These are phyloP conservation scores for Eucalyptus curtisii DNA, from an alignment of 345 rosid genomes.

Conservation along the genomic window DNA sequence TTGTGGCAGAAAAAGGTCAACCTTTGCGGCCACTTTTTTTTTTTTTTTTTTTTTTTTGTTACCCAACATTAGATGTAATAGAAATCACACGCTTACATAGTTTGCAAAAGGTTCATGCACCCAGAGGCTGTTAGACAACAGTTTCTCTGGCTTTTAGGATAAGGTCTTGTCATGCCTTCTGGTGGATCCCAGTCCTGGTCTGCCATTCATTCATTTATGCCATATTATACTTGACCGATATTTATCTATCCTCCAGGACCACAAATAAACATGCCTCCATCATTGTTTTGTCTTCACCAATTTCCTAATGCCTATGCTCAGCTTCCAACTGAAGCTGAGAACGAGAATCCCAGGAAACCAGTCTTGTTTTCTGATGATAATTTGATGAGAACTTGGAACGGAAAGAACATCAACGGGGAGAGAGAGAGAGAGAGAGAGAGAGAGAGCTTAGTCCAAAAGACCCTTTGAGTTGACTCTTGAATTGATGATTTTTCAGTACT, in stretches of 20 bases:
- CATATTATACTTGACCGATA: not conserved
- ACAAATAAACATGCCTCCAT: not conserved
- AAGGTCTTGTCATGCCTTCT: not conserved
- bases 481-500: not conserved
- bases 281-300: conserved; percentile 10
- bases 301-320: not conserved
- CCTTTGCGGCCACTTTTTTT: conserved; percentile 54
- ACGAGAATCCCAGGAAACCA: not conserved
- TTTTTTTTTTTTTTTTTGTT: not conserved
- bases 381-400: not conserved
- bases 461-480: not conserved
- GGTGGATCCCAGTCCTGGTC: conserved; percentile 16
- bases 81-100: not conserved
- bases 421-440: not conserved
- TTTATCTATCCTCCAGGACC: conserved; percentile 20
- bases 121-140: not conserved
- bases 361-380: not conserved
- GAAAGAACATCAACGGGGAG: not conserved
- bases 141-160: not conserved
- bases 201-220: not conserved
- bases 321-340: not conserved
- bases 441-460: not conserved
- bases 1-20: conserved; percentile 61
- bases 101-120: conserved; percentile 21
- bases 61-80: not conserved